Conservation (phyloP, 495 filamentous ascomycete species). For the Hyaloscypha bicolor region DNA sequence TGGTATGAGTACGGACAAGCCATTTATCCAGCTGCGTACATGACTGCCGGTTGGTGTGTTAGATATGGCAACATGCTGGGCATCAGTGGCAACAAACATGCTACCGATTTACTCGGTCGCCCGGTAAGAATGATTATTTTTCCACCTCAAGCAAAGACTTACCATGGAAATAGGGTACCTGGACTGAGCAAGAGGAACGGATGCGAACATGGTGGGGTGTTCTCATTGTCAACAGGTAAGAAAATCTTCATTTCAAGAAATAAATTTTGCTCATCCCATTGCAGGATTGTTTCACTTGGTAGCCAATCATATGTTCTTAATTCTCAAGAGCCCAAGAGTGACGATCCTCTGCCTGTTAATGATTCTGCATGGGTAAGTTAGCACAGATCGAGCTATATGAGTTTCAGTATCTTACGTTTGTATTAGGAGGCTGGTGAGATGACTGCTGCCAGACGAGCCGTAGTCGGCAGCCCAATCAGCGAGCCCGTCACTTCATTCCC, state of each 20-base stretch:
- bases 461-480: conserved; percentile 22
- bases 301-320: conserved; percentile 44
- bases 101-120: conserved; percentile 38
- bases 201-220: conserved; percentile 53
- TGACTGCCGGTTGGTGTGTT: conserved; percentile 45
- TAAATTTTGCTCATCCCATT: conserved; percentile 7
- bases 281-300: conserved; percentile 46
- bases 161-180: conserved; percentile 35
- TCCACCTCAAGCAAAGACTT: neutral
- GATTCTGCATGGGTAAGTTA: conserved; percentile 46
- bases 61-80: conserved; percentile 49
- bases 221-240: conserved; percentile 48
- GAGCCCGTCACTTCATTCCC: conserved; percentile 37
- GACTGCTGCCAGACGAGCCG: conserved; percentile 2
- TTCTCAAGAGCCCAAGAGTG: conserved; percentile 43
- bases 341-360: conserved; percentile 44
- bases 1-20: conserved; percentile 52
- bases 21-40: conserved; percentile 52
- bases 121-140: conserved; percentile 25
- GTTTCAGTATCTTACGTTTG: neutral
- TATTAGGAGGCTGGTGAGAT: conserved; percentile 27
- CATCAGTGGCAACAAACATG: conserved; percentile 41
- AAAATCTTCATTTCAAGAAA: neutral
- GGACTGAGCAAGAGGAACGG: conserved; percentile 54
- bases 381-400: neutral